Evolutionary conservation across 2,329 filamentous ascomycete species (phyloP), one percentile per base, ranked within the genome.

Genomic region (Nothophaeocryptopus gaeumannii): DNA sequence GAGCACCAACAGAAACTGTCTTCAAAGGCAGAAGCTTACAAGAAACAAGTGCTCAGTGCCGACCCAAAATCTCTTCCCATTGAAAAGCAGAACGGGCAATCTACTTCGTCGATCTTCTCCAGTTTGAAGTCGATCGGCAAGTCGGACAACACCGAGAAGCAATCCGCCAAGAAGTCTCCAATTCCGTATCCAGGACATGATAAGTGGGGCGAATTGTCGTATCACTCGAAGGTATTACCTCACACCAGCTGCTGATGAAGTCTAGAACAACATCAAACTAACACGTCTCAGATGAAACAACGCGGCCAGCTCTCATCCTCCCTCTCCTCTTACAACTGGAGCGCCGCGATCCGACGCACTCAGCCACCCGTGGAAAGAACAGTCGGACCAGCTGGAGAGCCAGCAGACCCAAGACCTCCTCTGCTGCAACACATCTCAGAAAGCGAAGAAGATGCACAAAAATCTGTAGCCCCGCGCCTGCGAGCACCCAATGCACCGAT

Each of bases 141-240:
- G 8, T 8, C 32, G 14, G 33, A 26, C 12, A 33, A 31, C 10
- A 39, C 31, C 14, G 29, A 31, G 20, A 33, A 33, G 13, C 4
- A 37, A 15, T 26, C 46, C 35, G 11, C 33, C 13, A 11, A 33
- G 20, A 37, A 26, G 9, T 30, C 32, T 32, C 49, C 43, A 2
- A 38, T 52, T 1, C 32, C 37, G 16, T 35, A 52, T 30, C 50
- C 50, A 13, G 50, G 50, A 12, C 45, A 52, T 34, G 50, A 52
- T 7, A 45, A 43, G 8, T 52, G 50, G 50, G n/a, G 29, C 12
- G 50, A 52, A 12, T 26, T 52, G 45, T 20, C 39, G 7, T 31
- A 39, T 11, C 14, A 35, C 7, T 36, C 47, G 16, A 52, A 52
- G 45, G 42, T 45, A 37, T 37, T 7, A 16, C 8, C 3, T n/a